A percentile compares a stretch with the other conserved stretches of the same genome.
Conservation (phyloP, 2,329 filamentous ascomycete species). For the Ascochyta viciae-villosae region DNA sequence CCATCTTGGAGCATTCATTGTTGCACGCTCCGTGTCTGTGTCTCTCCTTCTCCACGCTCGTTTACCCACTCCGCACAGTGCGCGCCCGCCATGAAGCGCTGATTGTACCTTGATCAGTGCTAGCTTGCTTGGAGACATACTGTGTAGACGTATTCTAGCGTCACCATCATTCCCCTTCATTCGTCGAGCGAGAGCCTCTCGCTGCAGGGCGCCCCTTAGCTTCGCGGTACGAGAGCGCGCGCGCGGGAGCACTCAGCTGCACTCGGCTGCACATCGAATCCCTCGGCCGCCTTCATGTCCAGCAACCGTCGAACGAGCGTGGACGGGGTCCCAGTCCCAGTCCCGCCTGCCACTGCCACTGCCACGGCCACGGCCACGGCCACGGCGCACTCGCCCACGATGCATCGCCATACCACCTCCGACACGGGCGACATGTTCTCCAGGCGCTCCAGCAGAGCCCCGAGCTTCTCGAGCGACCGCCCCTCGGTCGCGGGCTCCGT, state of each 20-base stretch:
- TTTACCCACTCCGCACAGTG: constrained; percentile 1
- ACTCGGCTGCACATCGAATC: constrained; percentile 5
- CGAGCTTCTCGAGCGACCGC: constrained; percentile 74
- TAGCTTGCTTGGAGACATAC: constrained; percentile 10
- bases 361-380: not conserved
- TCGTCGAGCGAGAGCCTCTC: constrained; percentile 13
- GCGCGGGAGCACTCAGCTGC: constrained; percentile 9
- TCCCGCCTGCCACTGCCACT: no score
- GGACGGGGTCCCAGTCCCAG: not conserved
- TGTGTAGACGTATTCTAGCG: constrained; percentile 21
- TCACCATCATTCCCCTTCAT: constrained; percentile 20
- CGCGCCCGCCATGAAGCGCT: constrained; percentile 18
- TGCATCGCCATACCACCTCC: constrained; percentile 47
- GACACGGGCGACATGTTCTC: constrained; percentile 44
- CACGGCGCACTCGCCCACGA: constrained; percentile 22
- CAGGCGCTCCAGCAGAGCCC: constrained; percentile 47
- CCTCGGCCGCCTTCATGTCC: constrained; percentile 1
- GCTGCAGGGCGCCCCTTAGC: constrained; percentile 26
- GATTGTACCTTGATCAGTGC: constrained; percentile 3
- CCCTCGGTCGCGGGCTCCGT: constrained; percentile 64
- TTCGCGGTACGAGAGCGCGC: constrained; percentile 20
- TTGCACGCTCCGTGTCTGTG: constrained; percentile 9
- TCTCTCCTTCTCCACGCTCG: constrained; percentile 1
- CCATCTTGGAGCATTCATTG: constrained; percentile 3
- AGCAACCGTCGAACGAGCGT: constrained; percentile 14